Evolutionary conservation across 2,329 filamentous ascomycete genomes (phyloP), one percentile per base, ranked within the genome.

Genomic region (Pezicula rhizophila): DNA sequence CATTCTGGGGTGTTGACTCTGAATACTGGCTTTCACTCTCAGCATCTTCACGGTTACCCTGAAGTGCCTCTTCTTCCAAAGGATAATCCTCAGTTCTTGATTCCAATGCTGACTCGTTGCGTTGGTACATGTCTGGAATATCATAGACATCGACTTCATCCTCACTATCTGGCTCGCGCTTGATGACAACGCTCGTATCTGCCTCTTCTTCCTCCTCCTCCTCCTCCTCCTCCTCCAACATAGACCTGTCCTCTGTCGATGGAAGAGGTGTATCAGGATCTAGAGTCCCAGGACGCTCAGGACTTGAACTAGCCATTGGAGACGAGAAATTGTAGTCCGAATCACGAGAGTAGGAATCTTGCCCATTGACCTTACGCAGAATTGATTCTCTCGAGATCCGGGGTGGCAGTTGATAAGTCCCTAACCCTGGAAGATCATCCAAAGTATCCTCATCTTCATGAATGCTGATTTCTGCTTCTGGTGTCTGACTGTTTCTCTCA

Each of bases 341-440:
- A 47, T 82, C 75, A 50, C 73, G 69, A 17, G 82, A 78, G 40
- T 78, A 73, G 42, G 68, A 58, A 52, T 74, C 60, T 38, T 71
- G 56, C 42, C 77, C 88, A 64, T 93, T 89, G 48, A 96, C 85
- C 53, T 92, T 89, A 46, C 88, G 84, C 59, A 97, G 74, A 58
- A 97, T 97, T 0, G 91, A 96, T 65, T 97, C 93, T 34, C 92
- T 82, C 8, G 92, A 96, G 62, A 97, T 95, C 47, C 85, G 85
- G 10, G 87, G 77, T 15, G 83, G 88, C 12, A 85, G 70, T 55
- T 85, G 76, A 58, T 85, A 85, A 50, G 84, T 52, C 60, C 78
- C 74, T 49, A 84, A 66, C 10, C 76, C 69, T 46, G 78, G 77
- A 57, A 84, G 66, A 48, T 86, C 81, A 41, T 78, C 80, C 39